Base-by-base conservation (phyloP, 2,329 filamentous ascomycete species). In the Ceratocystis alfenasii region DNA sequence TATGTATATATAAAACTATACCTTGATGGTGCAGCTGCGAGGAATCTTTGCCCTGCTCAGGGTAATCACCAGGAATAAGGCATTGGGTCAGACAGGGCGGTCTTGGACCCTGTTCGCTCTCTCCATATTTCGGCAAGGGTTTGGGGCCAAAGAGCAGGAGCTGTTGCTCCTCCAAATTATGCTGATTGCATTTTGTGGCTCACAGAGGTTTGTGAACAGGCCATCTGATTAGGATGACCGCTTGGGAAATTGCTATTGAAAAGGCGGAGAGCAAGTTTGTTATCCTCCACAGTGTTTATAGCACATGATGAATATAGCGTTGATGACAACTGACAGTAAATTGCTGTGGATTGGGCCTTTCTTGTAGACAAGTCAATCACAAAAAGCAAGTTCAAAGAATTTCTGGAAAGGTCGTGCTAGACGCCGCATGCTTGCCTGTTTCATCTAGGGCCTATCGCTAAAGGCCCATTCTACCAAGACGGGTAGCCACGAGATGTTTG, bases 401-500 rank as follows among this genome's bases (percentile, higher is more conserved):
- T n/a, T 5, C 17, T 1, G 30, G 28, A n/a, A 25, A 33, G 30
- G 7, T 7, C 53, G 25, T 59, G 48, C 48, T 53, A 12, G 17
- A 50, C 5, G 3, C 36, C 10, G 36, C 36, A 41, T 41, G 36
- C 36, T 12, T 41, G 36, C 3, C 36, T 41, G 36, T 41, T 41
- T 41, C 36, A 41, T 41, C 2, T 41, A 12, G 36, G 10, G 36
- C 36, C 36, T 12, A 41, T 41, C 36, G 36, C 36, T 41, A 41
- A 41, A 41, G 36, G 36, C 36, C 36, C 10, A 12, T 41, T 41
- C 36, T 12, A 50, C 53, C 53, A 59, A 59, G 53, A 57, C 53
- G 53, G 53, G 28, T 59, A 30, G 53, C 28, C 53, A 59, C 53
- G 53, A 59, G 10, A 59, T 59, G 10, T 33, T 30, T 33, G 53